Evolutionary conservation across 805 yeast genomes (phyloP).

Genomic region (Maudiozyma turicensis): DNA sequence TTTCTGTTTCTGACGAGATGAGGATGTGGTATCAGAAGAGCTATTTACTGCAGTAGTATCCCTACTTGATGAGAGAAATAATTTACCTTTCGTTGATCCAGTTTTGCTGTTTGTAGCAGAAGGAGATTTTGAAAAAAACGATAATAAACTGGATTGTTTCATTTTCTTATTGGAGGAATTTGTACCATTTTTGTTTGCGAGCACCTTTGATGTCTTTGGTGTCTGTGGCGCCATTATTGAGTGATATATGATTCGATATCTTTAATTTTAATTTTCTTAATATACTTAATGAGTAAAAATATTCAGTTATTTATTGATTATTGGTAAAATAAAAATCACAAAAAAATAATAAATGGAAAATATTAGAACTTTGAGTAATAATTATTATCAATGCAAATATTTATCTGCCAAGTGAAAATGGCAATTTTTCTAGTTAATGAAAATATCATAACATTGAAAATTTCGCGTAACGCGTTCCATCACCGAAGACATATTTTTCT

Average conservation of each 20-base stretch:
- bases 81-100: neutral
- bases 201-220: conserved; percentile 15
- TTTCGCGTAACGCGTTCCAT: neutral
- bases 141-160: conserved; percentile 31
- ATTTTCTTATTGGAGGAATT: conserved; percentile 26
- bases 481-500: too few species aligned
- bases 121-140: conserved; percentile 23
- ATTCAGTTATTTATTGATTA: too few species aligned
- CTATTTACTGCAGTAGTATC: neutral
- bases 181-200: conserved; percentile 6
- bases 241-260: neutral
- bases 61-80: neutral
- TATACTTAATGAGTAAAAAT: too few species aligned
- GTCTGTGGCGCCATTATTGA: conserved; percentile 16
- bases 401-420: neutral
- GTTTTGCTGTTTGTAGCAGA: conserved; percentile 3
- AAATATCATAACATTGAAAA: neutral
- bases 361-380: too few species aligned
- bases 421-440: neutral
- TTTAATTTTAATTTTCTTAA: too few species aligned
- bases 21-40: neutral
- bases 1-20: neutral
- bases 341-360: too few species aligned
- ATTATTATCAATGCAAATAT: too few species aligned
- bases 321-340: too few species aligned